These are phyloP conservation scores for Colletotrichum endophyticum DNA, from an alignment of 2,329 filamentous ascomycete genomes.

Conservation along the genomic window DNA sequence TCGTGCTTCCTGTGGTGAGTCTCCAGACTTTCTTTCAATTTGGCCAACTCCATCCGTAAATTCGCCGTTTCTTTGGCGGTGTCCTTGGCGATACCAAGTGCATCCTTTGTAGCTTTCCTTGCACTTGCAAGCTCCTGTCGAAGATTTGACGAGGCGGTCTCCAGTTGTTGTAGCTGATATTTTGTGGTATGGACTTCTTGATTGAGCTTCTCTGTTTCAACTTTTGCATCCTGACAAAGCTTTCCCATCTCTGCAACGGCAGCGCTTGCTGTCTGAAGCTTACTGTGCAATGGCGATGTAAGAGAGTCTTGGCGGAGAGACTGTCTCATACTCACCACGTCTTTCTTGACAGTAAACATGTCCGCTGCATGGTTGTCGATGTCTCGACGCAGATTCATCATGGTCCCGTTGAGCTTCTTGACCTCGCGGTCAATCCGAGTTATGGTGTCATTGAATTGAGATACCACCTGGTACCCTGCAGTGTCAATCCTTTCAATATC, in stretches of 20 bases:
- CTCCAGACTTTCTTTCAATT: conserved; percentile 31
- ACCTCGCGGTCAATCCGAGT: conserved; percentile 38
- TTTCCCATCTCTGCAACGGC: conserved; percentile 25
- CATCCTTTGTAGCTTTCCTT: conserved; percentile 28
- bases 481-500: conserved; percentile 41
- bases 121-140: conserved; percentile 26
- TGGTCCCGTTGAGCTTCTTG: conserved; percentile 32
- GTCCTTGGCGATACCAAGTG: conserved; percentile 25
- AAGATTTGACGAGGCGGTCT: conserved; percentile 26
- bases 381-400: conserved; percentile 30
- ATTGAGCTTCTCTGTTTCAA: conserved; percentile 22
- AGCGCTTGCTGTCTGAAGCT: conserved; percentile 25
- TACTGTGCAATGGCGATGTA: conserved; percentile 22
- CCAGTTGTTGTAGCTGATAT: conserved; percentile 23
- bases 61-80: conserved; percentile 34
- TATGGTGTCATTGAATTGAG: conserved; percentile 39
- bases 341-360: not conserved
- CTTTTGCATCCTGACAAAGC: conserved; percentile 18
- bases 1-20: conserved; percentile 23
- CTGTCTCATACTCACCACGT: conserved; percentile 29
- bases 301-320: conserved; percentile 22
- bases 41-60: conserved; percentile 37
- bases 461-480: conserved; percentile 39
- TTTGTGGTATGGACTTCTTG: conserved; percentile 22
- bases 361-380: conserved; percentile 1